Conservation (phyloP, 768 basidiomycete genomes). For the Trametes sanguinea region DNA sequence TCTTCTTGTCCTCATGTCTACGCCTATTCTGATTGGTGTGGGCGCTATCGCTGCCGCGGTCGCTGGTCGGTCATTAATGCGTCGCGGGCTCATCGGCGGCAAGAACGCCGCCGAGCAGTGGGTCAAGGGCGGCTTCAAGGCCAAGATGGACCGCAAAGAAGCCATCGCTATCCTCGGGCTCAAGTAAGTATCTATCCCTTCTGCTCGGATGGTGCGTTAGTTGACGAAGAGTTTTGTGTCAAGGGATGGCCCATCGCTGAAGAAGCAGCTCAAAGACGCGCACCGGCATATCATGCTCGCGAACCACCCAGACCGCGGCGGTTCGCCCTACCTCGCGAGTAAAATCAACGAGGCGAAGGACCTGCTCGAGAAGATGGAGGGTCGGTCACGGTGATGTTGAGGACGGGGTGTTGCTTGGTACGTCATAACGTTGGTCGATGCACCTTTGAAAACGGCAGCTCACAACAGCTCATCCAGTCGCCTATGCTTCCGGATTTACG, state of each 20-base stretch:
- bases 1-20: slow-evolving; percentile 56
- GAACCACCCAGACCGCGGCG: slow-evolving; percentile 98
- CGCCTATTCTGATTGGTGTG: slow-evolving; percentile 74
- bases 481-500: slow-evolving; percentile 15
- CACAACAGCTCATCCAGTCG: not conserved
- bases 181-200: slow-evolving; percentile 60
- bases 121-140: slow-evolving; percentile 91
- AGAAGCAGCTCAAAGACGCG: slow-evolving; percentile 86
- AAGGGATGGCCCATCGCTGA: slow-evolving; percentile 82
- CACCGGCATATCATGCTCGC: slow-evolving; percentile 97
- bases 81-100: slow-evolving; percentile 59
- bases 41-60: slow-evolving; percentile 77
- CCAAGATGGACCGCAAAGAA: slow-evolving; percentile 95
- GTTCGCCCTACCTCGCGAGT: slow-evolving; percentile 96
- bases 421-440: not conserved
- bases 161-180: slow-evolving; percentile 90
- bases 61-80: slow-evolving; percentile 69
- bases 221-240: not conserved
- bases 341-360: slow-evolving; percentile 99
- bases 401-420: slow-evolving; percentile 4
- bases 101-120: slow-evolving; percentile 76
- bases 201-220: too few species aligned
- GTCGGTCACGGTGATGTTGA: slow-evolving; percentile 37
- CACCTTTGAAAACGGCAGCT: not conserved
- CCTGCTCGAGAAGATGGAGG: slow-evolving; percentile 78